Evolutionary conservation across 768 basidiomycete genomes (phyloP).

Genomic region (Collybia sordida): DNA sequence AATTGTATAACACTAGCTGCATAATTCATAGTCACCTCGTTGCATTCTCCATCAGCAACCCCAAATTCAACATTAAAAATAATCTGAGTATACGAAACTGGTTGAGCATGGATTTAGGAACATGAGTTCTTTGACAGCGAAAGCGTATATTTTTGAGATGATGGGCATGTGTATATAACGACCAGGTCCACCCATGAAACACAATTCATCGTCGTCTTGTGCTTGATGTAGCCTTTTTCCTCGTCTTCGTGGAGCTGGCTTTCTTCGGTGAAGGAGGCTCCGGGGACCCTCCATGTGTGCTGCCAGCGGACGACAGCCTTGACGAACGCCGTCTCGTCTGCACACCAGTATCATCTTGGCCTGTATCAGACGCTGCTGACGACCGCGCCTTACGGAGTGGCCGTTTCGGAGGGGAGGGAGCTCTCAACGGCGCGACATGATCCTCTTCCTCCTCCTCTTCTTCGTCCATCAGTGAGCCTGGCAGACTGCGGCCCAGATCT

Average conservation of each 20-base stretch:
- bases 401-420: conserved; percentile 27
- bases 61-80: too few species aligned
- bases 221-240: background rate
- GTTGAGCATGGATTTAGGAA: too few species aligned
- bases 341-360: conserved; percentile 28
- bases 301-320: conserved; percentile 32
- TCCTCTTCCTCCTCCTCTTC: conserved; percentile 20
- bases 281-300: conserved; percentile 16
- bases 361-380: conserved; percentile 29
- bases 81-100: too few species aligned
- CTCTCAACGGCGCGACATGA: conserved; percentile 33
- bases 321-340: conserved; percentile 45
- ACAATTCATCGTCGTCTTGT: too few species aligned
- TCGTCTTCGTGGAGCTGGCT: conserved; percentile 19
- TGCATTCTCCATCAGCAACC: too few species aligned
- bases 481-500: conserved; percentile 32
- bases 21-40: too few species aligned
- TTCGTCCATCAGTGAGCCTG: conserved; percentile 40
- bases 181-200: too few species aligned
- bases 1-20: too few species aligned
- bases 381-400: conserved; percentile 26
- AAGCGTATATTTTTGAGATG: too few species aligned
- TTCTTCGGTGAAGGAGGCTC: conserved; percentile 22
- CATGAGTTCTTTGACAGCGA: too few species aligned
- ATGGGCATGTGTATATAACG: too few species aligned